Evolutionary conservation across 2,329 filamentous ascomycete species (phyloP).

Genomic region (Venturia pyrina): DNA sequence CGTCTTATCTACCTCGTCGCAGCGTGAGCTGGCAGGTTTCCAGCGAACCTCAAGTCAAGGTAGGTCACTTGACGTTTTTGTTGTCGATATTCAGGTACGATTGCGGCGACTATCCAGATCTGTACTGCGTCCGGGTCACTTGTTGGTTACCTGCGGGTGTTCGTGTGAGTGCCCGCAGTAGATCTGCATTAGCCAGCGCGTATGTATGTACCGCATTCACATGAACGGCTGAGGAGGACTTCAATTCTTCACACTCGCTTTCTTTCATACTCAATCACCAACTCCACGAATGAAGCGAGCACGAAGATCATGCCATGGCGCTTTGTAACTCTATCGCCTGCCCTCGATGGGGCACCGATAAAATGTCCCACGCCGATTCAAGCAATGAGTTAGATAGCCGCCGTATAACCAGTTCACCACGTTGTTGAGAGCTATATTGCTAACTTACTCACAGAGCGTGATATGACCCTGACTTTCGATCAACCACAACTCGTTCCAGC

Average conservation of each 20-base stretch:
- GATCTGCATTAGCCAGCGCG: not conserved
- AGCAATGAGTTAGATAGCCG: not conserved
- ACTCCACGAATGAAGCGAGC: not conserved
- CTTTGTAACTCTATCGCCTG: not conserved
- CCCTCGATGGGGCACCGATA: not conserved
- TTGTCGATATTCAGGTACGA: not conserved
- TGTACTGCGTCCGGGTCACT: not conserved
- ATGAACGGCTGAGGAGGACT: not conserved
- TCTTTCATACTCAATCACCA: not conserved
- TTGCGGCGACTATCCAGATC: not conserved
- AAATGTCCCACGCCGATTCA: not conserved
- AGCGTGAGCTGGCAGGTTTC: not conserved
- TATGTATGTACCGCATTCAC: not conserved
- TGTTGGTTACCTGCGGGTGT: not conserved
- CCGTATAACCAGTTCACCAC: not conserved
- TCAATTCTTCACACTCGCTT: not conserved
- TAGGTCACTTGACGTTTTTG: not conserved
- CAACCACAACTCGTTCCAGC: slow-evolving; percentile 7
- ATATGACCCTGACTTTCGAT: slow-evolving; percentile 9
- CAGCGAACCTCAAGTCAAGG: not conserved
- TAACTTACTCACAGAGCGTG: slow-evolving; percentile 1
- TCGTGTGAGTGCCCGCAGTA: not conserved
- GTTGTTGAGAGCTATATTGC: not conserved
- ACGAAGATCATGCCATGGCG: not conserved
- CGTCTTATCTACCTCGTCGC: not conserved